phyloP scores from a whole-genome alignment of 352 stramenopile species.

The Pythium grandisporangium region DNA sequence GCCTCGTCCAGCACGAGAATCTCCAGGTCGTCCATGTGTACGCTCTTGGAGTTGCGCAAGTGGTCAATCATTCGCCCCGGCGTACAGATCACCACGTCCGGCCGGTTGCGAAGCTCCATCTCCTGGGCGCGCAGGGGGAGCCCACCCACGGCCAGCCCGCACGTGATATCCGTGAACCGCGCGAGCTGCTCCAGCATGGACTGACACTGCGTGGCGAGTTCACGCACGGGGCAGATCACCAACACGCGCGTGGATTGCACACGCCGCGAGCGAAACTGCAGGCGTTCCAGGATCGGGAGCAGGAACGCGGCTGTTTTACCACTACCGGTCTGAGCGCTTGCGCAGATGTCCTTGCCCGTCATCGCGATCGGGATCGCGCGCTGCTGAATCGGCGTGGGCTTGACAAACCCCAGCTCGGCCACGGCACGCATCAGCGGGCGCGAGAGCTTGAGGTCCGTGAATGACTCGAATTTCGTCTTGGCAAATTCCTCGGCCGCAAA shows the following conservation, averaged over 20 bases:
- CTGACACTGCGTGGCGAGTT: conserved; percentile 95
- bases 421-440: conserved; percentile 95
- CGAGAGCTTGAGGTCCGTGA: conserved; percentile 96
- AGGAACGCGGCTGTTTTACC: conserved; percentile 99
- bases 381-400: conserved; percentile 93
- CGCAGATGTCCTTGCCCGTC: conserved; percentile 96
- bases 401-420: conserved; percentile 94
- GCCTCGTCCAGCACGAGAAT: conserved; percentile 94
- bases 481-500: conserved; percentile 69
- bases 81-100: conserved; percentile 97
- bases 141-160: conserved; percentile 91
- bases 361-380: conserved; percentile 92
- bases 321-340: conserved; percentile 93
- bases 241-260: conserved; percentile 91
- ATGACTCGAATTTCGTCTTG: conserved; percentile 87
- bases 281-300: conserved; percentile 94
- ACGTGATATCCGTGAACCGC: conserved; percentile 94
- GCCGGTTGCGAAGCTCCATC: conserved; percentile 91
- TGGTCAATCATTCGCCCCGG: conserved; percentile 98
- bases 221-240: conserved; percentile 96
- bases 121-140: conserved; percentile 89
- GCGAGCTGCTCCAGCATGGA: conserved; percentile 93
- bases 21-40: conserved; percentile 97
- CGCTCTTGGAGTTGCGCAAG: conserved; percentile 94
- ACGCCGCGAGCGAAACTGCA: conserved; percentile 89